Percentiles rank a stretch among this genome's conserved stretches.
These are phyloP conservation scores for Tetraselmis chui DNA, from an alignment of 139 green algal genomes.

Conservation along the genomic window DNA sequence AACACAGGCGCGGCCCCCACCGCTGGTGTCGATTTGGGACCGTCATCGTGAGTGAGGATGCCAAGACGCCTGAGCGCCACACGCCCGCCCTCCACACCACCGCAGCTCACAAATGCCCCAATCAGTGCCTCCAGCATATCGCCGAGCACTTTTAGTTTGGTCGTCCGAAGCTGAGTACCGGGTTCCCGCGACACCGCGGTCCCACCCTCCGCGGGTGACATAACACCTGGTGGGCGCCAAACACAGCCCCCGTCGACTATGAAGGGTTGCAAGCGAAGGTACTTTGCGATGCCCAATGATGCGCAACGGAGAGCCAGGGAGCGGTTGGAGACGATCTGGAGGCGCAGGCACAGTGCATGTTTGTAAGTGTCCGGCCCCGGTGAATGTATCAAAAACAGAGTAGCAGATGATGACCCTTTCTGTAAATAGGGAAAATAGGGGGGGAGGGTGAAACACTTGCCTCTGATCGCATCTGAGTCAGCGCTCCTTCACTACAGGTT, in stretches of 20 bases:
- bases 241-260: not conserved
- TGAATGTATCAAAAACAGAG: too few species aligned
- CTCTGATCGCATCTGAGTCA: not conserved
- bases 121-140: not conserved
- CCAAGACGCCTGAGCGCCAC: not conserved
- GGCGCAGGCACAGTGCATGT: too few species aligned
- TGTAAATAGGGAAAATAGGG: too few species aligned
- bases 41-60: too few species aligned
- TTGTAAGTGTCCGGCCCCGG: too few species aligned
- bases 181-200: not conserved
- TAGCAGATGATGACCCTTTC: too few species aligned
- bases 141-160: not conserved
- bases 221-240: not conserved
- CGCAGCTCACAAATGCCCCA: not conserved
- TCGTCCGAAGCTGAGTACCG: not conserved
- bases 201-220: too few species aligned
- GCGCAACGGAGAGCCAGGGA: conserved; percentile 8
- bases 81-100: not conserved
- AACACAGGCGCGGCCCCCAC: too few species aligned
- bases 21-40: too few species aligned
- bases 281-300: not conserved
- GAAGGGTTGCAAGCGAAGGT: not conserved
- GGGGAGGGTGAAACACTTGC: too few species aligned
- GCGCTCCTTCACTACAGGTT: not conserved
- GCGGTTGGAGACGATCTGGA: conserved; percentile 29